A percentile compares a stretch with the other conserved stretches of the same genome.
These are phyloP conservation scores for Curvularia sp. DNA, from an alignment of 2,329 filamentous ascomycete species.

Conservation along the genomic window DNA sequence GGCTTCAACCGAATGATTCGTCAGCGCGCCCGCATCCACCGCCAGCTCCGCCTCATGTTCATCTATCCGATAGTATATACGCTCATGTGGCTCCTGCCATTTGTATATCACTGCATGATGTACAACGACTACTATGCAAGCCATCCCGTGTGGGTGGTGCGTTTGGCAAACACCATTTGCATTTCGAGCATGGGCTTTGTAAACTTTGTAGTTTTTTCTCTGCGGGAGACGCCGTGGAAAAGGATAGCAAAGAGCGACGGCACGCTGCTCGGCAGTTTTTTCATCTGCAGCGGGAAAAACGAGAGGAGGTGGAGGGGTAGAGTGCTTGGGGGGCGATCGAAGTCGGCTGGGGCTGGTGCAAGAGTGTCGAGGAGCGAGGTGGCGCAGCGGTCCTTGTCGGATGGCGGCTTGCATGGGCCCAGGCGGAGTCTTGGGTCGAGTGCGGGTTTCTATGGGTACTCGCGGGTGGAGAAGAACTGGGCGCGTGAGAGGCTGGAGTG, in stretches of 20 bases:
- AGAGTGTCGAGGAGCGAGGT: neutral
- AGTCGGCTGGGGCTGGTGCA: neutral
- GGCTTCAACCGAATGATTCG: constrained; percentile 22
- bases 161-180: constrained; percentile 63
- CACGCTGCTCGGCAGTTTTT: constrained; percentile 51
- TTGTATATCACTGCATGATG: constrained; percentile 68
- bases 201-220: constrained; percentile 72
- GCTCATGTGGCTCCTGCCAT: constrained; percentile 75
- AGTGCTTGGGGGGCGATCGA: neutral
- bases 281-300: constrained; percentile 16
- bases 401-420: neutral
- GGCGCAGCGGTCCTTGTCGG: neutral
- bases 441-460: constrained; percentile 29
- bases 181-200: constrained; percentile 71
- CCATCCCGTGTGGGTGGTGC: constrained; percentile 64
- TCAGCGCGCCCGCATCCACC: constrained; percentile 65
- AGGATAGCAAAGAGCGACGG: constrained; percentile 58
- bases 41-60: constrained; percentile 75
- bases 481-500: constrained; percentile 50
- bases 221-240: constrained; percentile 75
- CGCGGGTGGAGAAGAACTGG: constrained; percentile 44
- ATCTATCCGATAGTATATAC: constrained; percentile 79
- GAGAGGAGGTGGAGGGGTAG: neutral
- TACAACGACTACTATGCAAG: constrained; percentile 62
- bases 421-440: constrained; percentile 23